phyloP scores from a whole-genome alignment of 78 protist species.

The Dictyostelium discoideum region dicty_2.7 NC_007088.5:1857001-1857500 shows the following conservation, averaged over 20 bases:
- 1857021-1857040: neutral
- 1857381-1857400: neutral
- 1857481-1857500: neutral
- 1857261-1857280: neutral
- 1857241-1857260: neutral
- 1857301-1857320: too few relatives aligned
- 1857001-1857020: neutral
- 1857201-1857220: neutral
- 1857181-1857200: neutral
- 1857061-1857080: constrained; percentile 8
- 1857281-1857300: neutral
- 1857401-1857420: too few relatives aligned
- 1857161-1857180: neutral
- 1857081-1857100: neutral
- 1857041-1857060: neutral
- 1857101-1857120: neutral
- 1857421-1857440: too few relatives aligned
- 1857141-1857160: neutral
- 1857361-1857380: too few relatives aligned
- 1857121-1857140: neutral
- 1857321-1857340: too few relatives aligned
- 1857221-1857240: neutral
- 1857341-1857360: too few relatives aligned
- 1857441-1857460: too few relatives aligned
- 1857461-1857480: neutral